Evolutionary conservation across 352 stramenopile species (phyloP).

Genomic region (Saprolegnia parasitica): DNA sequence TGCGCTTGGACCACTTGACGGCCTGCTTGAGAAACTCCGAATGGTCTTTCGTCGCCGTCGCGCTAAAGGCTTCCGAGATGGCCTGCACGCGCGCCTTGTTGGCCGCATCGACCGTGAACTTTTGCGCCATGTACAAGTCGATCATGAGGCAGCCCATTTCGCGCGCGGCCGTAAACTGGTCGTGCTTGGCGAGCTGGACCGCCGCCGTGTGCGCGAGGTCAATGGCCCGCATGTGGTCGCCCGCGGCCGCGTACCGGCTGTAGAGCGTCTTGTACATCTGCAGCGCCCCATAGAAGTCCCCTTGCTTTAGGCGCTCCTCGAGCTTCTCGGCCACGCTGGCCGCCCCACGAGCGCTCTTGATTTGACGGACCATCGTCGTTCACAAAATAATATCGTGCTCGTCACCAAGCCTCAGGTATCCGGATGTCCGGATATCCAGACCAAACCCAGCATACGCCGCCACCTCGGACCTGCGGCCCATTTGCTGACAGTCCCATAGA

Average conservation of each 20-base stretch:
- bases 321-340: conserved; percentile 79
- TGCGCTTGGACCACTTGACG: conserved; percentile 77
- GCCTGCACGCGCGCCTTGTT: conserved; percentile 47
- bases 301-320: conserved; percentile 57
- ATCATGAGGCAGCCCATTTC: conserved; percentile 80
- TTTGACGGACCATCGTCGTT: conserved; percentile 20
- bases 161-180: conserved; percentile 67
- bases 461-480: too few species aligned
- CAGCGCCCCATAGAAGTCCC: conserved; percentile 81
- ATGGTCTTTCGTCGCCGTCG: conserved; percentile 7
- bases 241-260: conserved; percentile 73
- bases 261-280: conserved; percentile 91
- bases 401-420: neutral
- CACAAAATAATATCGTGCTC: neutral
- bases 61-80: conserved; percentile 21
- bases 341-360: conserved; percentile 43
- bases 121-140: conserved; percentile 63
- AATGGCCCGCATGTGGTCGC: conserved; percentile 63
- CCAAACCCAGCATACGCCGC: too few species aligned
- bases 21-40: conserved; percentile 64
- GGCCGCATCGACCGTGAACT: conserved; percentile 60
- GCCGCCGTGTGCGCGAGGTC: conserved; percentile 61
- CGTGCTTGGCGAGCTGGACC: conserved; percentile 61
- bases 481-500: too few species aligned
- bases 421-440: neutral